Percentiles rank a stretch among this genome's conserved stretches.
Conservation (phyloP, 768 basidiomycete genomes). For the Suillus cothurnatus region DNA sequence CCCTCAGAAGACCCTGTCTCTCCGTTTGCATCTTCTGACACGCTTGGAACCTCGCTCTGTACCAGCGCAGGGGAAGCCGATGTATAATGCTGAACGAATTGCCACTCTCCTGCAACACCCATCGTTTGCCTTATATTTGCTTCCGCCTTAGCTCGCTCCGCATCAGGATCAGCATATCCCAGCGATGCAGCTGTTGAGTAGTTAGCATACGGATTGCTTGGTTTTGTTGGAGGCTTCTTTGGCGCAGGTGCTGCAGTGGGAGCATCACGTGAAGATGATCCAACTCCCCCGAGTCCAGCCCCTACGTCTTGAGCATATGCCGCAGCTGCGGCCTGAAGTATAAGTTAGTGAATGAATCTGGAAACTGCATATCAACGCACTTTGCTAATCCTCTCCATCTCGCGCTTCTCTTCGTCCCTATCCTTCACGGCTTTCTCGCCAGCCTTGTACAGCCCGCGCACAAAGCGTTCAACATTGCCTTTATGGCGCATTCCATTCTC, state of each 20-base stretch:
- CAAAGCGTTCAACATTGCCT: conserved; percentile 91
- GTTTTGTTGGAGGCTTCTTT: conserved; percentile 49
- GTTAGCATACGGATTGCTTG: conserved; percentile 71
- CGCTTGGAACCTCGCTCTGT: neutral
- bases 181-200: conserved; percentile 89
- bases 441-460: conserved; percentile 89
- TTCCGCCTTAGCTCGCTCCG: conserved; percentile 62
- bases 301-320: conserved; percentile 80
- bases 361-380: conserved; percentile 40
- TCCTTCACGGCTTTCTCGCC: conserved; percentile 89
- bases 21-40: conserved; percentile 1
- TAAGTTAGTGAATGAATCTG: neutral
- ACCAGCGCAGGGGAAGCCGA: conserved; percentile 25
- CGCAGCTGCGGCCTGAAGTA: conserved; percentile 68
- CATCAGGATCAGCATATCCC: conserved; percentile 79
- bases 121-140: conserved; percentile 59
- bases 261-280: conserved; percentile 21
- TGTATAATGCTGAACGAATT: conserved; percentile 50
- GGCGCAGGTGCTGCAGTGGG: conserved; percentile 34
- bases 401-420: conserved; percentile 79
- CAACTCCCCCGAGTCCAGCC: conserved; percentile 51
- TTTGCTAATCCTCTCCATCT: conserved; percentile 85
- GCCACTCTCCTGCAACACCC: conserved; percentile 80
- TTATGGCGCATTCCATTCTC: conserved; percentile 94
- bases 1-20: conserved; percentile 25